Percentiles rank a stretch among this genome's conserved stretches.
These are phyloP conservation scores for Syzygium malaccense DNA, from an alignment of 441 rosid species.

Conservation along the genomic window DNA sequence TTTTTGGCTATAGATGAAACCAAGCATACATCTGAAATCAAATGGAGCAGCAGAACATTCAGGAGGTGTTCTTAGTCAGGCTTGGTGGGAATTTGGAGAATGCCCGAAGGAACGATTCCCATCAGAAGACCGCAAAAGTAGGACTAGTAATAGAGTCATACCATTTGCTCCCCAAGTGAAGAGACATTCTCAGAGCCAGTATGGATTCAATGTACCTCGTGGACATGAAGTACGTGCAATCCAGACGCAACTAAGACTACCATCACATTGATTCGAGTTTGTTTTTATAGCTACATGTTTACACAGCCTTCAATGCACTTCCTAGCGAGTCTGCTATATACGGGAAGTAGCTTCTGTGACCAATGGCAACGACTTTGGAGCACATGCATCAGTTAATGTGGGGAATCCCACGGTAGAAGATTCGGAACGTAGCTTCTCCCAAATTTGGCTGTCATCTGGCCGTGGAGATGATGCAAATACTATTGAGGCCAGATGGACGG, in stretches of 20 bases:
- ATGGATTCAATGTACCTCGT: no score
- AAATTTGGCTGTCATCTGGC: constrained; percentile 9
- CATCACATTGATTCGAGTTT: no score
- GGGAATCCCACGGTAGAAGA: constrained; percentile 6
- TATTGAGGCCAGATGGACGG: constrained; percentile 20
- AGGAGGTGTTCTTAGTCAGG: neutral
- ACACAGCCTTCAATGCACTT: no score
- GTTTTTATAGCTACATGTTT: no score
- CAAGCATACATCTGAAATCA: neutral
- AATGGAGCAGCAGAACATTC: neutral
- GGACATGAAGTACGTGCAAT: no score
- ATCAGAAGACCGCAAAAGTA: neutral
- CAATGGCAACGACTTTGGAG: no score
- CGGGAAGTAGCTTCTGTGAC: no score
- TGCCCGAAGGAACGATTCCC: neutral
- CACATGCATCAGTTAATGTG: neutral
- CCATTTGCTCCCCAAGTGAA: neutral
- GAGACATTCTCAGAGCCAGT: neutral
- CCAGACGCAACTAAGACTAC: no score
- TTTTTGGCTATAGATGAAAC: constrained; percentile 1
- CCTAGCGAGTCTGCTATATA: no score
- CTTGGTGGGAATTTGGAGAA: neutral
- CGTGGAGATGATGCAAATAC: neutral
- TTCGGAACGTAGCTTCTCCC: neutral
- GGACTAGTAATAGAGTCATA: neutral